Evolutionary conservation across 495 filamentous ascomycete genomes (phyloP).

Genomic region (Parathielavia appendiculata): DNA sequence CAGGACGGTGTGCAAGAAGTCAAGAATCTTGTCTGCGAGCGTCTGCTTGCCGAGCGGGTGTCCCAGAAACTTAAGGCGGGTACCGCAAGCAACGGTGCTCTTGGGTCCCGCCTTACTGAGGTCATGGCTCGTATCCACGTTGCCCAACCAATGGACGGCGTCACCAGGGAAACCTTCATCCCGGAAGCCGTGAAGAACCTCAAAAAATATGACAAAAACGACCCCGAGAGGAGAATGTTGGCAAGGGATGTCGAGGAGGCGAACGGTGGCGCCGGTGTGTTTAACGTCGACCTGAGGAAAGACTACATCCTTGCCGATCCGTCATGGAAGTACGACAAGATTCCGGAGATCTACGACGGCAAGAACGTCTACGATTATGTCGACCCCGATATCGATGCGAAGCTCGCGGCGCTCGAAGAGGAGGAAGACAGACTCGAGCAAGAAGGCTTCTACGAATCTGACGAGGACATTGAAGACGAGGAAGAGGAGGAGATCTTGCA

Average conservation of each 20-base stretch:
- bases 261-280: constrained; percentile 91
- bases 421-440: constrained; percentile 89
- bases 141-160: constrained; percentile 79
- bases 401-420: constrained; percentile 83
- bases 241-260: constrained; percentile 88
- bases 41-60: constrained; percentile 84
- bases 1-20: constrained; percentile 90
- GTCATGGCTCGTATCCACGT: constrained; percentile 93
- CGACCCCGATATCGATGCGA: constrained; percentile 92
- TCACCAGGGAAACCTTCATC: constrained; percentile 74
- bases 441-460: constrained; percentile 69
- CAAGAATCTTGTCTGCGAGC: constrained; percentile 90
- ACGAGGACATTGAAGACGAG: constrained; percentile 65
- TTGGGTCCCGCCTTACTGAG: constrained; percentile 75
- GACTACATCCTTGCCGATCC: constrained; percentile 78
- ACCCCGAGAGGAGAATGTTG: constrained; percentile 71
- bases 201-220: constrained; percentile 84
- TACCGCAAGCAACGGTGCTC: constrained; percentile 62
- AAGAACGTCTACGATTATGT: constrained; percentile 96
- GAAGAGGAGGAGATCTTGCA: constrained; percentile 79
- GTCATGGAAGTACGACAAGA: constrained; percentile 93
- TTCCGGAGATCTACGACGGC: constrained; percentile 84
- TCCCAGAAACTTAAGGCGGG: constrained; percentile 93
- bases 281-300: constrained; percentile 82
- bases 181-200: constrained; percentile 74